Base-by-base conservation (phyloP, 225 moss, liverwort and hornwort genomes). In the Neckera pumila region DNA sequence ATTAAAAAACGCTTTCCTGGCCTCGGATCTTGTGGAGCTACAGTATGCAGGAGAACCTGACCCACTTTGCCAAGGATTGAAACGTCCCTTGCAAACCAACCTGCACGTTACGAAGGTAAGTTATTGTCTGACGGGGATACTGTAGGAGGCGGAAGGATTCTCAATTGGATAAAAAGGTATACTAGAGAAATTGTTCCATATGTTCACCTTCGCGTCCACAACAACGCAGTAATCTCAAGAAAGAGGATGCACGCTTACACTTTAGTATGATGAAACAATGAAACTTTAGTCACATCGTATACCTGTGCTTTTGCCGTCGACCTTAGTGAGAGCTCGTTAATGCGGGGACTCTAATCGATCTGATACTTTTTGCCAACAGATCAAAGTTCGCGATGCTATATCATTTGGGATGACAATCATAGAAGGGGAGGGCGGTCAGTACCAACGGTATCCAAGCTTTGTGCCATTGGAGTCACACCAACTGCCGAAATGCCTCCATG, bases 361-460 rank as follows among this genome's bases (percentile, higher is more conserved):
- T 71, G 42, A 71, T 33, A 30, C 63, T 58, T 77, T 7, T 43
- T 81, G 28, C 69, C 60, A 81, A 30, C 42, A 59, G 40, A 67
- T 36, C 17, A 36, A 76, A 69, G 57, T 36, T 30, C 43, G 87
- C 25, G 62, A 83, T 59, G 51, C 58, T 67, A 49, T 27, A 71
- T 83, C 83, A 79, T 72, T 64, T 59, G 40, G 42, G 60, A 78
- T 83, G n/a, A 76, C 21, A 83, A 45, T 79, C 82, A 74, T 28
- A 28, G 54, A 25, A 56, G 53, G 21, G 69, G 51, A 88, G 28
- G 79, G 82, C 69, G 71, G 84, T 38, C 83, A 88, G 87, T 95
- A 96, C 97, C 97, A 85, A 95, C 95, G 67, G 96, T 95, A 91
- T 98, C 98, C 91, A 96, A 94, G 90, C 97, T 94, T 87, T 97